Evolutionary conservation across 768 basidiomycete species (phyloP).

Genomic region (Boletus barrowsii): DNA sequence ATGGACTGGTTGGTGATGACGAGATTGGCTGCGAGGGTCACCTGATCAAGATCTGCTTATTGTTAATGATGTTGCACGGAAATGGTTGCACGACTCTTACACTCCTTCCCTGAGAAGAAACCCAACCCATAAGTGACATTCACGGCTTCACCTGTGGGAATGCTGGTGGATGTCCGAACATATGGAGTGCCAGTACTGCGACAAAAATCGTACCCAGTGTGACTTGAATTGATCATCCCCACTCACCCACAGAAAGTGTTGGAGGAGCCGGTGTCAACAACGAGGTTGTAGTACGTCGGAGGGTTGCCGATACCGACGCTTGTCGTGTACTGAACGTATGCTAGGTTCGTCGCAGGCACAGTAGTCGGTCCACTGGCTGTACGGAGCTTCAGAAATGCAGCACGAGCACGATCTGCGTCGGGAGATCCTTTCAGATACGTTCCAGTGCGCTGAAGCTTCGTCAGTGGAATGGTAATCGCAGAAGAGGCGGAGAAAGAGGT

Average conservation of each 20-base stretch:
- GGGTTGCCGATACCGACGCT: slow-evolving; percentile 28
- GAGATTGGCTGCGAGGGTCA: slow-evolving; percentile 23
- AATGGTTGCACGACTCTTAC: neutral
- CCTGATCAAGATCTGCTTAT: slow-evolving; percentile 22
- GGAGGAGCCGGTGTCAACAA: slow-evolving; percentile 33
- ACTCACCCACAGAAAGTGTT: slow-evolving; percentile 28
- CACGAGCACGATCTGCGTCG: slow-evolving; percentile 19
- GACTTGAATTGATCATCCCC: neutral
- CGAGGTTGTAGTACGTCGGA: slow-evolving; percentile 25
- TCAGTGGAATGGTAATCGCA: slow-evolving; percentile 8
- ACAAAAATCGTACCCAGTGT: neutral
- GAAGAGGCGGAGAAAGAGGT: neutral
- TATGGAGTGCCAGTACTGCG: slow-evolving; percentile 17
- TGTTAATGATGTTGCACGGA: neutral
- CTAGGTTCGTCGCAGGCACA: slow-evolving; percentile 13
- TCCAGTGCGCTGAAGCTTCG: slow-evolving; percentile 10
- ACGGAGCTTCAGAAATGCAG: slow-evolving; percentile 4
- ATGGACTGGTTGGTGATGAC: slow-evolving; percentile 30
- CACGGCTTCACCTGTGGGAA: slow-evolving; percentile 22
- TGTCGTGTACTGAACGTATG: slow-evolving; percentile 16
- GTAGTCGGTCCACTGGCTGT: slow-evolving; percentile 7
- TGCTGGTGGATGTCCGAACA: slow-evolving; percentile 20
- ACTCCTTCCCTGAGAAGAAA: slow-evolving; percentile 36
- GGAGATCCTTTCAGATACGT: slow-evolving; percentile 16
- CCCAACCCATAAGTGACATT: slow-evolving; percentile 8